Evolutionary conservation across 495 filamentous ascomycete species (phyloP).

Genomic region (Delitschia confertaspora): DNA sequence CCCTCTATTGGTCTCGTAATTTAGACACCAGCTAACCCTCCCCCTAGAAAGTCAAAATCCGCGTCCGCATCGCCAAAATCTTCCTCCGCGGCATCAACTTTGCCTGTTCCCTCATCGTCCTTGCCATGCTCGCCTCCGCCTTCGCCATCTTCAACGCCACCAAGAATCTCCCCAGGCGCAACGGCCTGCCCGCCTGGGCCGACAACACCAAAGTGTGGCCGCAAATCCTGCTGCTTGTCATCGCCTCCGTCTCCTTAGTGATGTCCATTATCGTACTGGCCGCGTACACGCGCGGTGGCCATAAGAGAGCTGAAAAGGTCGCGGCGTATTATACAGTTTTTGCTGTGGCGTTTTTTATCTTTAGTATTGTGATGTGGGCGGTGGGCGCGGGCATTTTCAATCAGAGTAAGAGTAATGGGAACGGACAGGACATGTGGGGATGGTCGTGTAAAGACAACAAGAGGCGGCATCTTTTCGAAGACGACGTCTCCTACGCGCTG

Average conservation of each 20-base stretch:
- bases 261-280: slow-evolving; percentile 74
- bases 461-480: slow-evolving; percentile 59
- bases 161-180: slow-evolving; percentile 59
- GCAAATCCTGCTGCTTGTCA: slow-evolving; percentile 69
- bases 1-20: too few relatives aligned
- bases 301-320: slow-evolving; percentile 80
- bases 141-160: slow-evolving; percentile 87
- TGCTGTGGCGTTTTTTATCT: slow-evolving; percentile 84
- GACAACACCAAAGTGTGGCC: slow-evolving; percentile 73
- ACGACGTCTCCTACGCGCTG: slow-evolving; percentile 80
- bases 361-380: slow-evolving; percentile 90
- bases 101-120: slow-evolving; percentile 88
- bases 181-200: slow-evolving; percentile 77
- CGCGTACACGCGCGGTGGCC: slow-evolving; percentile 82
- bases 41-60: slow-evolving; percentile 92
- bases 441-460: slow-evolving; percentile 91
- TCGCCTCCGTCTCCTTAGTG: slow-evolving; percentile 69
- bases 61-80: slow-evolving; percentile 89
- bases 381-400: slow-evolving; percentile 79
- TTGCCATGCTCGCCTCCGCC: slow-evolving; percentile 74
- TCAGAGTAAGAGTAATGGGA: slow-evolving; percentile 57
- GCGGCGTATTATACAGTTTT: slow-evolving; percentile 91
- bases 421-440: slow-evolving; percentile 86
- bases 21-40: slow-evolving; percentile 37
- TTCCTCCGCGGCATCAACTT: slow-evolving; percentile 90